Evolutionary conservation across 2,329 filamentous ascomycete genomes (phyloP).

Genomic region (Scedosporium dehoogii): DNA sequence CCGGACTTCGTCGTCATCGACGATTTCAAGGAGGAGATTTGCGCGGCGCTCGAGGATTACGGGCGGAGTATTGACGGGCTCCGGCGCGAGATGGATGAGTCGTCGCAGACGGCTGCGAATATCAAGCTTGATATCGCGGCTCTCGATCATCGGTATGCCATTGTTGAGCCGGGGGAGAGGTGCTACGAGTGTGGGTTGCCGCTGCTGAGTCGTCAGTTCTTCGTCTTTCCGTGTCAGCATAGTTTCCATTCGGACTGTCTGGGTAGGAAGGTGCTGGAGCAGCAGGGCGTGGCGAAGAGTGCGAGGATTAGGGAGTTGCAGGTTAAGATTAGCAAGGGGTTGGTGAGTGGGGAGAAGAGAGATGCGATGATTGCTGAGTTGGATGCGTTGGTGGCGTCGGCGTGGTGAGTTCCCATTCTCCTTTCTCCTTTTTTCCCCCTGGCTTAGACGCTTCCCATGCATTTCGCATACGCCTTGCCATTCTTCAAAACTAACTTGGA

Average conservation of each 20-base stretch:
- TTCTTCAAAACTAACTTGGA: constrained; percentile 13
- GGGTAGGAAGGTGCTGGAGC: constrained; percentile 74
- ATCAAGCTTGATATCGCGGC: constrained; percentile 84
- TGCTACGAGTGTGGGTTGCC: constrained; percentile 85
- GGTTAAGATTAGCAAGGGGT: constrained; percentile 67
- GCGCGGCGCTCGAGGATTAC: constrained; percentile 86
- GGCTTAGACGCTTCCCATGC: neutral
- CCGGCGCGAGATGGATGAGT: constrained; percentile 93
- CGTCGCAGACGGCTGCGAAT: constrained; percentile 74
- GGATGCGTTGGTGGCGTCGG: constrained; percentile 81
- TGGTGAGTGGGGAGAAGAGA: constrained; percentile 59
- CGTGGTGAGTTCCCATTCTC: constrained; percentile 53
- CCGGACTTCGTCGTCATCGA: constrained; percentile 98
- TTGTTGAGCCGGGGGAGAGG: constrained; percentile 91
- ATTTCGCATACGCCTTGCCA: neutral
- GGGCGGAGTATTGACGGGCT: constrained; percentile 79
- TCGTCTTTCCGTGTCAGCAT: constrained; percentile 97
- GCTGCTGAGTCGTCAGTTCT: constrained; percentile 83
- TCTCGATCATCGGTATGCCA: constrained; percentile 82
- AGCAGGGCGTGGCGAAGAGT: constrained; percentile 64
- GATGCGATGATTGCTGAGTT: constrained; percentile 81
- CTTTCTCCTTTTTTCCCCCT: neutral
- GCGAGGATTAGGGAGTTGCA: constrained; percentile 80
- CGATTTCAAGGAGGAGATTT: constrained; percentile 98
- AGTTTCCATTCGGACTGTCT: constrained; percentile 95